Evolutionary conservation across 495 filamentous ascomycete genomes (phyloP), one percentile per base, ranked within the genome.

Genomic region (Aspergillus incahuasiensis): DNA sequence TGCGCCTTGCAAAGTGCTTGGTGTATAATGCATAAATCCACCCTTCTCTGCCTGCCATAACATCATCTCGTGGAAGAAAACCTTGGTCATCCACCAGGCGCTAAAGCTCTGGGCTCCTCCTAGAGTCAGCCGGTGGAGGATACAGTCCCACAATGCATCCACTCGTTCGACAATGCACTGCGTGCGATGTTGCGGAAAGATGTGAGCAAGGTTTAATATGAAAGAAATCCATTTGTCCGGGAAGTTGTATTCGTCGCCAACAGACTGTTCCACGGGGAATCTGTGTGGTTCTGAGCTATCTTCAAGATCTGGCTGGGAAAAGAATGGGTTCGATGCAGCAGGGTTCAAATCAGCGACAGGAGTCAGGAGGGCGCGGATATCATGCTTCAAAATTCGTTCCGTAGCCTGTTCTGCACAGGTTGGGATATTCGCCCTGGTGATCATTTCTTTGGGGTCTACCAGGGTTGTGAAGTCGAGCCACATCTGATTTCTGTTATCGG

Each of bases 21-120:
- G 74, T 11, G 64, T 75, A 58, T 84, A 81, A 44, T 83, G 82
- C 78, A 97, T 83, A 66, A 97, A 97, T 0, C 94, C 94, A 18
- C 94, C 94, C 53, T 91, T 87, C 63, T 96, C 91, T 0, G 90
- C 92, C 60, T 95, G 78, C 82, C 94, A 97, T 35, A 86, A 73
- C 62, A 91, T 83, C 91, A 95, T 95, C 71, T 97, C 94, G 66
- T 97, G 92, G 50, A 98, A 82, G 78, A 91, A 98, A 49, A 92
- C 90, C 66, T 97, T 96, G n/a, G 90, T 91, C 51, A 96, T 87
- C 91, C 94, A 97, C 94, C 94, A 98, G 1, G 89, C 86, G 13
- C 90, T 90, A 64, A 96, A 98, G 62, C 89, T 95, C 55, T 85
- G 82, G 9, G 88, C 90, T 56, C 88, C 85, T 21, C 81, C 81